Base-by-base conservation (phyloP, 352 stramenopile species). In the Phytopythium helicoides region DNA sequence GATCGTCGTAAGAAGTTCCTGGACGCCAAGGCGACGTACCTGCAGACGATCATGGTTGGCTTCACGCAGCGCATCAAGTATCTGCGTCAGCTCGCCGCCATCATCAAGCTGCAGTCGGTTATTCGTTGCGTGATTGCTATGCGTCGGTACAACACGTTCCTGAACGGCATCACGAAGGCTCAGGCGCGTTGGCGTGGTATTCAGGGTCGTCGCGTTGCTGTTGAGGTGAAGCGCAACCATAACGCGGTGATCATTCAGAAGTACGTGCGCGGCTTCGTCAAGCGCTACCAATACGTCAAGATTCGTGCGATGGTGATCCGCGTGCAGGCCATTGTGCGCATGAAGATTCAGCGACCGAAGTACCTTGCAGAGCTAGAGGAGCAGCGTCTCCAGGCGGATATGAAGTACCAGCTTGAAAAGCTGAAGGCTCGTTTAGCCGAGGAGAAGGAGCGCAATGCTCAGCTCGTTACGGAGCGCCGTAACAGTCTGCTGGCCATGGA, bases 41-140 rank as follows among this genome's bases (percentile, higher is more conserved):
- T 94, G 42, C 84, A 94, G 57, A 76, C 81, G 22, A 69, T 91
- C 52, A 94, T 94, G 84, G 59, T 78, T 57, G 69, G 76, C 11
- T 92, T 92, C 56, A 83, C 68, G 8, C 66, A 85, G 36, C 79
- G 81, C 39, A 84, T 92, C 48, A 83, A 87, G 45, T 92, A 92
- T 40, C 52, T 91, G 38, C 80, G 78, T 50, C 69, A 90, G 62
- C 62, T 91, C 36, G 61, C 73, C 46, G 84, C 84, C 4, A 91
- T 94, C 47, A 70, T 94, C 56, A 94, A 92, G 67, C 44, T 94
- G 49, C 84, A 92, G 68, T 92, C 84, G 35, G 80, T 92, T 15
- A 75, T 89, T 58, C 78, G 82, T 28, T 94, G 84, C 39, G 81
- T 94, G 3, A 86, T 86, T 34, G 74, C 80, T 8, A 94, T 94